phyloP scores from a whole-genome alignment of 345 rosid genomes.

The Syzygium oleosum region DNA sequence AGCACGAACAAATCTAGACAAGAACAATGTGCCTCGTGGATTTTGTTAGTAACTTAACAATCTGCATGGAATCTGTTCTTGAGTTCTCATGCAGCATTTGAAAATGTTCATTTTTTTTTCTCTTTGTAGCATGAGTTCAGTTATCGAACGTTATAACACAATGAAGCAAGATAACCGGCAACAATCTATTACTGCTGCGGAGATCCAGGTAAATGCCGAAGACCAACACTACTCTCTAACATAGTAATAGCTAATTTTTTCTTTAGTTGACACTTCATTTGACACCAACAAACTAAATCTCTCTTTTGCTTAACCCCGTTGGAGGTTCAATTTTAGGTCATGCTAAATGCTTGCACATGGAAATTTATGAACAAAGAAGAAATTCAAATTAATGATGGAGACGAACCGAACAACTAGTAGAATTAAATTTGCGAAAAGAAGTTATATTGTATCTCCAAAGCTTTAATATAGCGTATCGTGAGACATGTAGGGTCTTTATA shows the following conservation, averaged over 20 bases:
- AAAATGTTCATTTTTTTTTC: not conserved
- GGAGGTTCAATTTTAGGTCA: not conserved
- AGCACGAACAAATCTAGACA: not conserved
- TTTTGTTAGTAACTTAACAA: not conserved
- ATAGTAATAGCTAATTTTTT: not conserved
- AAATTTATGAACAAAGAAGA: not conserved
- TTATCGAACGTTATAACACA: slow-evolving; percentile 1
- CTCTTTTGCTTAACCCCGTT: not conserved
- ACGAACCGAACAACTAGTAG: not conserved
- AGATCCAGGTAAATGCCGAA: not conserved
- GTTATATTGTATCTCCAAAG: not conserved
- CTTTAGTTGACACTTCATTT: not conserved
- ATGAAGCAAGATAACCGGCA: slow-evolving; percentile 2
- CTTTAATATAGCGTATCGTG: not conserved
- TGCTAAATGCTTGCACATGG: not conserved
- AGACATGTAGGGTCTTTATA: not conserved
- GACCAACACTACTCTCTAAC: not conserved
- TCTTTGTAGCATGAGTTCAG: slow-evolving; percentile 5
- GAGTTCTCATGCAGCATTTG: not conserved
- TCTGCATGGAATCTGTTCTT: not conserved
- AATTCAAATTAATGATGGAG: not conserved
- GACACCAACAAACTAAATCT: not conserved
- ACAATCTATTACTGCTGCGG: not conserved
- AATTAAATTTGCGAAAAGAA: not conserved
- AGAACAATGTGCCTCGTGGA: not conserved